Evolutionary conservation across 495 filamentous ascomycete genomes (phyloP), one percentile per base, ranked within the genome.

Genomic region (Aspergillus funiculosus): DNA sequence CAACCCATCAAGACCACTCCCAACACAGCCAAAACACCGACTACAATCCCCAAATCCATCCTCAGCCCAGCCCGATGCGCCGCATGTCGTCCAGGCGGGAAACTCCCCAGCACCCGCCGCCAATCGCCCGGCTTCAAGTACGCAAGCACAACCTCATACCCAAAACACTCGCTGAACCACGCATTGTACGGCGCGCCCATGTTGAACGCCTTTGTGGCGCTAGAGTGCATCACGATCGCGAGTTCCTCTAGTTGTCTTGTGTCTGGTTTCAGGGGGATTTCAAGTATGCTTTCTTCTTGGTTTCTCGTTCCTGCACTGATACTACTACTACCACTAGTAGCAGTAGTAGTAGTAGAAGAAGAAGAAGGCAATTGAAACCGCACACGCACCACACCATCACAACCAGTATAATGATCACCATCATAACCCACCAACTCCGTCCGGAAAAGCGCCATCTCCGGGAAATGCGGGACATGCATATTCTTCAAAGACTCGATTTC

Each of bases 161-260:
- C 86, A 45, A 94, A 82, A 45, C 79, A 77, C 13, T 68, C 56
- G 19, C 77, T 79, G 66, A 95, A 89, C 86, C 86, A 94, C 26
- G 67, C 59, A 56, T 85, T 86, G 56, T 81, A 86, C 22, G 63
- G 36, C 3, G 63, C 54, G 2, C 74, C 79, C 81, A 94, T 87
- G 39, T 80, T 73, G 62, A 81, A 88, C 0, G 76, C 82, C 14
- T 66, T 66, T 0, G 85, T 77, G 0, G 76, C 62, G 54, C 82
- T 88, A 15, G 60, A 50, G 56, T 87, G 80, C 62, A 94, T 80
- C 19, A 59, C 57, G 22, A 89, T 62, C 2, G 73, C 64, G 5
- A 87, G 48, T 7, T 54, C 56, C 0, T 76, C 64, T 11, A 89
- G 59, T 1, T 53, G 54, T 4, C 64, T 54, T 2, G 70, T 61